A percentile compares a stretch with the other conserved stretches of the same genome.
These are phyloP conservation scores for Penicillium sp. DNA, from an alignment of 2,329 filamentous ascomycete genomes.

Conservation along the genomic window DNA sequence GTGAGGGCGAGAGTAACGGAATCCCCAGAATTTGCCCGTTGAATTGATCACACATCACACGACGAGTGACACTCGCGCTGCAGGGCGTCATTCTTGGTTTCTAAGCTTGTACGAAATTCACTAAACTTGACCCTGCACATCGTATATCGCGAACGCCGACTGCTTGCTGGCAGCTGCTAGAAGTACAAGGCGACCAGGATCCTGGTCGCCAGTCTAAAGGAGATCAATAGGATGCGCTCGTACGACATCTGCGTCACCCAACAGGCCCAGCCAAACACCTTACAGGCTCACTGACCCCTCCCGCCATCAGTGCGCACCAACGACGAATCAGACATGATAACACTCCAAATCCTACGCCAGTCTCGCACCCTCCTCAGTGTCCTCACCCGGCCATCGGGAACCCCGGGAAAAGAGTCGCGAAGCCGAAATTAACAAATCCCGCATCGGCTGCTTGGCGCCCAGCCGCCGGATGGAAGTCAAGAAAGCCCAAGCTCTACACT, in stretches of 20 bases:
- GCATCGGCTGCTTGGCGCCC: slow-evolving; percentile 7
- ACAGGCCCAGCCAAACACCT: neutral
- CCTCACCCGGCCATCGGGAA: neutral
- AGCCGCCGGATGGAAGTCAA: slow-evolving; percentile 3
- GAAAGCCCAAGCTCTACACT: neutral
- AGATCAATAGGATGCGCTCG: neutral
- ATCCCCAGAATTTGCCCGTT: neutral
- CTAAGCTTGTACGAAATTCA: neutral
- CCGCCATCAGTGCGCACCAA: neutral
- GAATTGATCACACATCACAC: neutral
- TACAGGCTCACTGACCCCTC: neutral
- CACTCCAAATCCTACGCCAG: neutral
- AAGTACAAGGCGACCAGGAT: neutral
- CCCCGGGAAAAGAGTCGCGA: neutral
- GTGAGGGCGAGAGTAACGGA: neutral
- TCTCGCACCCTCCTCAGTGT: neutral
- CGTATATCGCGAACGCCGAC: too few relatives aligned
- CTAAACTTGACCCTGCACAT: too few relatives aligned
- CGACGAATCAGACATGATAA: neutral
- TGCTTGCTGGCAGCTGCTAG: neutral
- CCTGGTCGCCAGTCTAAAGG: neutral
- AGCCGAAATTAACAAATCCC: neutral
- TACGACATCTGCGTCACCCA: neutral
- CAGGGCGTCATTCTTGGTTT: neutral
- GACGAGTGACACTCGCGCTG: neutral